phyloP scores from a whole-genome alignment of 106 monocot species.

The Dioscorea dumetorum region DNA sequence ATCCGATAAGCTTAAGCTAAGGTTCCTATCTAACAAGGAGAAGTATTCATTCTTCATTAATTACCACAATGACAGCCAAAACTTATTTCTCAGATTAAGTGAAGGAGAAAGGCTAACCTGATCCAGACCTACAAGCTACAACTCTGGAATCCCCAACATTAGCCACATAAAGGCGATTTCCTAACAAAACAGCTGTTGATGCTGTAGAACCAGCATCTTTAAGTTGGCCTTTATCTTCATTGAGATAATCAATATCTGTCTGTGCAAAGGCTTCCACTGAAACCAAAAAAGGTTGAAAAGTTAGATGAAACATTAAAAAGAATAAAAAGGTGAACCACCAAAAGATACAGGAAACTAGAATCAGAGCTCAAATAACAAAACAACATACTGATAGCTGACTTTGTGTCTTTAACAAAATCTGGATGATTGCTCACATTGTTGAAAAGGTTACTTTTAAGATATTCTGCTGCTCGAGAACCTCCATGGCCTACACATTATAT shows the following conservation, averaged over 20 bases:
- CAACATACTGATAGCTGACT: conserved; percentile 60
- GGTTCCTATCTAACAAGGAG: too few species aligned
- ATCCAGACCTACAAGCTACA: conserved; percentile 53
- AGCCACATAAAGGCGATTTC: conserved; percentile 54
- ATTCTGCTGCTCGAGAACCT: conserved; percentile 49
- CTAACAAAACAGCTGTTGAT: conserved; percentile 53
- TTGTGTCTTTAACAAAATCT: conserved; percentile 53
- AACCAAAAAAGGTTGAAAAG: conserved; percentile 5
- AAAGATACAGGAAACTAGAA: conserved; percentile 2
- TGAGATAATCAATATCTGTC: conserved; percentile 52
- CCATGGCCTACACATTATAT: conserved; percentile 43
- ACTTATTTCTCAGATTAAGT: too few species aligned
- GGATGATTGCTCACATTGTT: conserved; percentile 66
- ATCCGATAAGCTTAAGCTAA: too few species aligned
- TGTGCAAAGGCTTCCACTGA: conserved; percentile 59
- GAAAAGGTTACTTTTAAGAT: conserved; percentile 59
- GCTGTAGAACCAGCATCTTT: conserved; percentile 82
- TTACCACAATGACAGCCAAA: too few species aligned
- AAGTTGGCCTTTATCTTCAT: conserved; percentile 27
- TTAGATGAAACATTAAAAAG: conserved; percentile 1
- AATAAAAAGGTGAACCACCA: neutral
- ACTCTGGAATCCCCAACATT: conserved; percentile 85
- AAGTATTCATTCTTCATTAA: too few species aligned
- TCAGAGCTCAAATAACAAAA: conserved; percentile 15
- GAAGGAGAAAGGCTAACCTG: conserved; percentile 19